Base-by-base conservation (phyloP, 352 stramenopile species). In the Pythium myriotylum region DNA sequence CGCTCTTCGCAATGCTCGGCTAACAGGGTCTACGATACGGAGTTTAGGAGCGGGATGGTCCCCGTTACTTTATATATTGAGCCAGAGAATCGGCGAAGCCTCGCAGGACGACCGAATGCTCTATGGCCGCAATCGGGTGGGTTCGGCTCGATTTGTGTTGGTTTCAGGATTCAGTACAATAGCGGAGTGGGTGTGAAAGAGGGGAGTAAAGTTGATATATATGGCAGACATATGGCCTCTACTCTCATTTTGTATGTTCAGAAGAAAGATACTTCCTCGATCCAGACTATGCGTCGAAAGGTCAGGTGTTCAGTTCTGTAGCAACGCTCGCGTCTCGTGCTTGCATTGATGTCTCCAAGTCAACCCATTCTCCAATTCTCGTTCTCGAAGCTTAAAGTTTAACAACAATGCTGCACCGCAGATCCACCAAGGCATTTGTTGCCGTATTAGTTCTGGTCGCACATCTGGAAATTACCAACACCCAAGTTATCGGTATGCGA, bases 1-100 rank as follows among this genome's bases (percentile, higher is more conserved):
- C 81, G 42, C 72, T 92, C 6, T 92, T 92, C 26, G 72, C 76
- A 29, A 73, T 91, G 19, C 82, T 79, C 48, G 76, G 79, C 24
- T 89, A 63, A 76, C 7, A 26, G 14, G n/a, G 49, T 26, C 14
- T 5, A 14, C 7, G 26, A 35, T 16, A 42, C 17, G 13, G 27
- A 43, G 48, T 54, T 35, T 26, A n/a, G 40, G 4, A 48, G 16
- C 16, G 26, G 2, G 32, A 39, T 19, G 23, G 7, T 7, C 52
- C n/a, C 6, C 53, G 37, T 49, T 51, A 59, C 51, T 51, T 40
- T 54, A 54, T 59, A 59, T 59, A 59, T 59, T 59, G 53, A 52
- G 41, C 53, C 53, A 19, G 41, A 48, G 14, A 22, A 26, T 12
- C 41, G 29, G 29, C 10, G 29, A 5, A n/a, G 29, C 10, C 29